Percentiles rank a stretch among this genome's conserved stretches.
phyloP scores from a whole-genome alignment of 441 rosid species.

The Mallotus repandus region DNA sequence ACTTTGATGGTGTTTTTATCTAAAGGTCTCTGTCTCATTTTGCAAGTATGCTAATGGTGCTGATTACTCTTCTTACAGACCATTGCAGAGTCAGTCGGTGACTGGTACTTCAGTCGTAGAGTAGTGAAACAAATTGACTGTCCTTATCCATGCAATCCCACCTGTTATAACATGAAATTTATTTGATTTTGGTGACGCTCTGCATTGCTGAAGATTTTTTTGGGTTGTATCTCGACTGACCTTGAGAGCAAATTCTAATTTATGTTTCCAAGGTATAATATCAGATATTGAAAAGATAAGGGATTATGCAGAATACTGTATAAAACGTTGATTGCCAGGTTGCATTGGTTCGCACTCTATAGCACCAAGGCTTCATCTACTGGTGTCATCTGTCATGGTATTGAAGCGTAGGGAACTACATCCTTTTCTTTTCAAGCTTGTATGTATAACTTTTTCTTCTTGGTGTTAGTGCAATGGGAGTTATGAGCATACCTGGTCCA shows the following conservation, averaged over 20 bases:
- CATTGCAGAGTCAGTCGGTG: conserved; percentile 82
- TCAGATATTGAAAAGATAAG: no score
- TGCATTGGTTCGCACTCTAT: no score
- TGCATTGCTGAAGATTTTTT: background rate
- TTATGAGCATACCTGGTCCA: no score
- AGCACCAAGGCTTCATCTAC: no score
- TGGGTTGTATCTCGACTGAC: background rate
- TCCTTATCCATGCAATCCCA: conserved; percentile 90
- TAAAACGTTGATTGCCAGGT: no score
- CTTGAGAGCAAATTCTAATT: background rate
- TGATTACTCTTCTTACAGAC: conserved; percentile 48
- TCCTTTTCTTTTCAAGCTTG: no score
- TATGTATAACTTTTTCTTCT: no score
- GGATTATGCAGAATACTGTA: no score
- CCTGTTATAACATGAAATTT: conserved; percentile 72
- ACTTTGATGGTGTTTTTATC: background rate
- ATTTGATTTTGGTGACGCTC: conserved; percentile 26
- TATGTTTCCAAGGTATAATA: background rate
- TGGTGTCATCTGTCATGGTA: no score
- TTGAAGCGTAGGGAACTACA: no score
- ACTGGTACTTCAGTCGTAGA: conserved; percentile 75
- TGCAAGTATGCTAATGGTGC: background rate
- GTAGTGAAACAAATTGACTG: conserved; percentile 69
- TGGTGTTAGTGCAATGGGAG: no score
- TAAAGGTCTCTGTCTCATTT: background rate